Percentiles rank a stretch among this genome's conserved stretches.
Conservation (phyloP, 2,329 filamentous ascomycete genomes). For the Rachicladosporium sp. region DNA sequence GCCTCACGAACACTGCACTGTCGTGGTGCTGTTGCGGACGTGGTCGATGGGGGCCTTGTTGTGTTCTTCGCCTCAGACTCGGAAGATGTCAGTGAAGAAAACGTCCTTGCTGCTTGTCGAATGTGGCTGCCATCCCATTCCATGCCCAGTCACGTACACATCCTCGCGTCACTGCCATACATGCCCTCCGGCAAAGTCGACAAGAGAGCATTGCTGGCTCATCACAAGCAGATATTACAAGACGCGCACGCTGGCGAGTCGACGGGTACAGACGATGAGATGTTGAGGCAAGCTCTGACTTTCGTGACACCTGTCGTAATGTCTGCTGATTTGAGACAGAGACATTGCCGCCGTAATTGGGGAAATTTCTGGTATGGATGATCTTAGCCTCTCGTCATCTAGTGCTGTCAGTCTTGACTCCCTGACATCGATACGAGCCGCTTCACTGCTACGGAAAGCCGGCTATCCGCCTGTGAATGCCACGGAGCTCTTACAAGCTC, state of each 20-base stretch:
- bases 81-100: conserved; percentile 24
- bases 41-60: conserved; percentile 58
- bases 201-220: conserved; percentile 47
- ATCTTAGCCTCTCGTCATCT: background rate
- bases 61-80: conserved; percentile 54
- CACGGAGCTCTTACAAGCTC: conserved; percentile 48
- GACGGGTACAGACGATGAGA: conserved; percentile 16
- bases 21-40: conserved; percentile 52
- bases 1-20: conserved; percentile 50
- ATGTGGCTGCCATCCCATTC: conserved; percentile 73
- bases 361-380: conserved; percentile 8
- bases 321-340: background rate
- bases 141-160: conserved; percentile 62
- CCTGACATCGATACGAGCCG: conserved; percentile 48
- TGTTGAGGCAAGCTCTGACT: background rate
- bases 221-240: conserved; percentile 33
- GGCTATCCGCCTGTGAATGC: conserved; percentile 45
- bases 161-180: conserved; percentile 55
- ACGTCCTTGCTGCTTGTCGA: conserved; percentile 48
- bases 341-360: conserved; percentile 11
- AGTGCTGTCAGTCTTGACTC: conserved; percentile 54
- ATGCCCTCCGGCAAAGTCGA: conserved; percentile 78
- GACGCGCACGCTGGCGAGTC: conserved; percentile 3
- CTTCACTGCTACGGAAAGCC: conserved; percentile 47
- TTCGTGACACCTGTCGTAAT: no score